These are phyloP conservation scores for Prunus yedoensis DNA, from an alignment of 331 rosid genomes.

Conservation along the genomic window DNA sequence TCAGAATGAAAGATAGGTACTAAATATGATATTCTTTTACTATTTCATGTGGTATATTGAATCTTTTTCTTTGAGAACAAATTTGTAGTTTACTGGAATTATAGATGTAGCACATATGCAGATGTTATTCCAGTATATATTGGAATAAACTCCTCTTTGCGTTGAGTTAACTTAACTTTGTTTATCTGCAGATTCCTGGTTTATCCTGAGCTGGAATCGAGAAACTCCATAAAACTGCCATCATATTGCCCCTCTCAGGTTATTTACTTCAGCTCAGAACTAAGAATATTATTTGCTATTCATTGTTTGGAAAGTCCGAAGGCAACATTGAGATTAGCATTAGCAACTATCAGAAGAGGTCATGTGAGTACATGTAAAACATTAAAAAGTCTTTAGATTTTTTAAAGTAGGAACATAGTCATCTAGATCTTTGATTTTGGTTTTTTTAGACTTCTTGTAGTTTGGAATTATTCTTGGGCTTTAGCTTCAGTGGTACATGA, in stretches of 20 bases:
- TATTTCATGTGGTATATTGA: background rate
- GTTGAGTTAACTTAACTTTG: constrained; percentile 7
- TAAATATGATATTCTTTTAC: background rate
- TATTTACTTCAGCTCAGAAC: constrained; percentile 13
- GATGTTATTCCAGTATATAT: background rate
- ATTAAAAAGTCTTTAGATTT: background rate
- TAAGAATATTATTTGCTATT: constrained; percentile 18
- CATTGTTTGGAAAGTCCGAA: background rate
- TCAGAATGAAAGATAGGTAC: background rate
- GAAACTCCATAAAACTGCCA: constrained; percentile 76
- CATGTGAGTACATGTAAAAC: constrained; percentile 15
- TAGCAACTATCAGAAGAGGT: background rate
- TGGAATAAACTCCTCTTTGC: constrained; percentile 9
- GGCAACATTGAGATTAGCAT: background rate
- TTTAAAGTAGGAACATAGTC: background rate
- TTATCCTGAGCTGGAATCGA: constrained; percentile 89
- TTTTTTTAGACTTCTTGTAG: constrained; percentile 15
- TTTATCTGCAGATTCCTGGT: constrained; percentile 62
- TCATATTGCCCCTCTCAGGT: constrained; percentile 75
- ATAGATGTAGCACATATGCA: background rate
- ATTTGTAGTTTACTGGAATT: background rate
- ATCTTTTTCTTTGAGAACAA: background rate
- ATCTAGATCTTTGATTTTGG: constrained; percentile 13
- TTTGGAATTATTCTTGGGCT: constrained; percentile 5
- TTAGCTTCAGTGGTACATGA: background rate